phyloP scores from a whole-genome alignment of 2,329 filamentous ascomycete species.

The Aspergillus sp. region DNA sequence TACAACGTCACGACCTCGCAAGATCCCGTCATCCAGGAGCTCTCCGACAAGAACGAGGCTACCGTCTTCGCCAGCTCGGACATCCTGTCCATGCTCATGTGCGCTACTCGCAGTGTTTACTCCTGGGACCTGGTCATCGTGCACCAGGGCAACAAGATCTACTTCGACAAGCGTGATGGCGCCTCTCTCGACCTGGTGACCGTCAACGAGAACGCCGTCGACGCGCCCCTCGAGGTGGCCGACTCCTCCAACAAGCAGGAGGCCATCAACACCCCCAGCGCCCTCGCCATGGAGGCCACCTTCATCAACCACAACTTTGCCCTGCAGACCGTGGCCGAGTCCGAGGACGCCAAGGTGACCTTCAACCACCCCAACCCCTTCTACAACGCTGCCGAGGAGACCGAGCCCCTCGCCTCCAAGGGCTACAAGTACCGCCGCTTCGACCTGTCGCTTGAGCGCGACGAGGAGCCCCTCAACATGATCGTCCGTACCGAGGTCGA shows the following conservation, averaged over 20 bases:
- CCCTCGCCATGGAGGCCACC: constrained; percentile 93
- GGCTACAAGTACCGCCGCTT: constrained; percentile 98
- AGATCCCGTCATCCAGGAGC: constrained; percentile 94
- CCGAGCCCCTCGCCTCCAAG: constrained; percentile 90
- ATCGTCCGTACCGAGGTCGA: constrained; percentile 94
- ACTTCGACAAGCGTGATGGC: constrained; percentile 97
- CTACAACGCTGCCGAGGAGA: constrained; percentile 92
- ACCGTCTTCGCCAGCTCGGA: constrained; percentile 97
- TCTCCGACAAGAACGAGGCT: constrained; percentile 92
- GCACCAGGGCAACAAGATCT: constrained; percentile 92
- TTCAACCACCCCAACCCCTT: constrained; percentile 93
- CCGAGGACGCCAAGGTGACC: constrained; percentile 71
- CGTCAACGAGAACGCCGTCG: constrained; percentile 97
- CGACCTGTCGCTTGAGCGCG: constrained; percentile 85
- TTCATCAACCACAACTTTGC: constrained; percentile 99
- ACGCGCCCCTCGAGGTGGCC: constrained; percentile 85
- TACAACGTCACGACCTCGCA: constrained; percentile 98
- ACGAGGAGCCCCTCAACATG: constrained; percentile 90
- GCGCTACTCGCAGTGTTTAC: constrained; percentile 92
- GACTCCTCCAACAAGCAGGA: constrained; percentile 76
- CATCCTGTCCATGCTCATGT: constrained; percentile 99
- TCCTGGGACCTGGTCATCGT: constrained; percentile 97
- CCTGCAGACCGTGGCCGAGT: constrained; percentile 89
- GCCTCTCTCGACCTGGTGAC: constrained; percentile 95
- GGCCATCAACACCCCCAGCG: constrained; percentile 86